Conservation (phyloP, 2,329 filamentous ascomycete species). For the Camillea tinctor region DNA sequence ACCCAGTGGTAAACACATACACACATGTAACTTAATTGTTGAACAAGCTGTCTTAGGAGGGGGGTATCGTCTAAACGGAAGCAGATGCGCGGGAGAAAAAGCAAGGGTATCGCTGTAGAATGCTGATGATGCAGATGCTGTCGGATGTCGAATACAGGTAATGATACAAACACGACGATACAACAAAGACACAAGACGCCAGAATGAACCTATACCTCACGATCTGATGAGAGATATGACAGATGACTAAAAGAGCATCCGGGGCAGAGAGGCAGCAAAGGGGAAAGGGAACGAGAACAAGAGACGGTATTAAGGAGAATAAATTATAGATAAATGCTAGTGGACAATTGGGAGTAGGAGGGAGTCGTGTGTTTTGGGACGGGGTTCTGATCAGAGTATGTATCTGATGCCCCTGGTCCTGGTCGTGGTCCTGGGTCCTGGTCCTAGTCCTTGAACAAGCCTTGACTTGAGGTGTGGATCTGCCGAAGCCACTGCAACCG, state of each 20-base stretch:
- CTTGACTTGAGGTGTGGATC: neutral
- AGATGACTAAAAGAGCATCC: neutral
- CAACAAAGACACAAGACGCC: too few relatives aligned
- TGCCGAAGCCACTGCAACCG: neutral
- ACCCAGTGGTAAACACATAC: neutral
- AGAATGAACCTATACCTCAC: neutral
- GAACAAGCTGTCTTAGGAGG: neutral
- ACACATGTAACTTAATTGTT: neutral
- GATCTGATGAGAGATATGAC: neutral
- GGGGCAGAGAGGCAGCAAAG: neutral
- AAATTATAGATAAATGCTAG: neutral
- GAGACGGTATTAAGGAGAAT: neutral
- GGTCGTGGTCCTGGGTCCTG: too few relatives aligned
- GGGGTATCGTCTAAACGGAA: neutral
- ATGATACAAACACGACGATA: neutral
- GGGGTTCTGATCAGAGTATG: neutral
- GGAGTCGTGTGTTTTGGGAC: neutral
- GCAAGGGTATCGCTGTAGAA: neutral
- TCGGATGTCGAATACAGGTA: neutral
- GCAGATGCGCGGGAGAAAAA: neutral
- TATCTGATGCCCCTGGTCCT: neutral
- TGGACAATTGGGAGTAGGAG: neutral
- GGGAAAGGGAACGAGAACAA: neutral
- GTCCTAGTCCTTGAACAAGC: neutral
- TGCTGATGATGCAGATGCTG: neutral